Base-by-base conservation (phyloP, 2,329 filamentous ascomycete genomes). In the Claviceps sp. region DNA sequence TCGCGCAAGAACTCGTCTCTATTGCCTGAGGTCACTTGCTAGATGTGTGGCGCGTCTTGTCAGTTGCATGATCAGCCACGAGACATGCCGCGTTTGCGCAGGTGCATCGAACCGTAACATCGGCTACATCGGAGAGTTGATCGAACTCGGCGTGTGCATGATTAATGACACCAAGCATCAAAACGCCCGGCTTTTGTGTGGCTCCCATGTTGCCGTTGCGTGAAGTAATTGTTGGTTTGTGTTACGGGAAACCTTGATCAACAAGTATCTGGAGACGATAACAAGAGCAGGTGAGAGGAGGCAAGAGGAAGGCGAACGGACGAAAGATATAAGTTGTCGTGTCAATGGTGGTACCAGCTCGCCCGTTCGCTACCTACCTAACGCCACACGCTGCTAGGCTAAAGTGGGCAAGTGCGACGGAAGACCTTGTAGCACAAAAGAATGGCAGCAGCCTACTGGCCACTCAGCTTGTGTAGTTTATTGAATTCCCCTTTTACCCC, bases 1-100 rank as follows among this genome's bases (percentile, higher is more conserved):
- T 85, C 79, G 43, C 52, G 52, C 34, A 58, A 37, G 37, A 57
- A 58, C 30, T 56, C 55, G 2, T 56, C 52, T 26, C 57, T 51
- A 18, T 38, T 56, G 18, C 56, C 55, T 9, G 48, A 52, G 9
- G 50, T 55, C 11, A 57, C 45, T 56, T 56, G 52, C 54, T 58
- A 49, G 7, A 46, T 14, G 36, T 36, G 14, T 40, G 11, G 20
- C 16, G 30, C 30, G 11, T 26, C 6, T 9, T n/a, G 20, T 50
- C 20, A 44, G 42, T 44, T 16, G 13, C 14, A 16, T 9, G 5
- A 7, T n/a, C 43, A 46, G 24, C 14, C 43, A 46, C 14, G 30
- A 13, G 43, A 34, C 13, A 26, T 47, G 4, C 9, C 6, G n/a
- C 16, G 11, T 8, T 18, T 37, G n/a, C 7, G 13, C 36, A 11